Percentiles rank a stretch among this genome's conserved stretches.
Conservation (phyloP, 2,329 filamentous ascomycete species). For the Penicillium sp. region DNA sequence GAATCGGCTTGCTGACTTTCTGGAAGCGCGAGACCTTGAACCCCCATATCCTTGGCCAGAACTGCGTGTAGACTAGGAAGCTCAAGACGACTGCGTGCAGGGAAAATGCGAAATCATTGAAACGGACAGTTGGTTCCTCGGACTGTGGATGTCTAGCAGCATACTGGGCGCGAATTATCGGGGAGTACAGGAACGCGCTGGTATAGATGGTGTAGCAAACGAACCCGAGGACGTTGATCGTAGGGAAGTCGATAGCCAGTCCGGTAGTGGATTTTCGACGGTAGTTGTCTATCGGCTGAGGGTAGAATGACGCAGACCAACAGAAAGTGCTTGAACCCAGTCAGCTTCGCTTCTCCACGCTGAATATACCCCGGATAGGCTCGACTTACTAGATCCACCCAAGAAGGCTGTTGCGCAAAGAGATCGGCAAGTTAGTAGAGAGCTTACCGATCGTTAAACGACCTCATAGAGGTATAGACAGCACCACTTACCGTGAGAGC, state of each 20-base stretch:
- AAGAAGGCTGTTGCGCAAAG: constrained; percentile 55
- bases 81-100: constrained; percentile 78
- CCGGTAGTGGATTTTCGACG: constrained; percentile 77
- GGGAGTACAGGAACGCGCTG: constrained; percentile 75
- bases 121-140: constrained; percentile 79
- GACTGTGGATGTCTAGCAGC: constrained; percentile 74
- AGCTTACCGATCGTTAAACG: neutral
- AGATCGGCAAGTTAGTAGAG: constrained; percentile 35
- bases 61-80: constrained; percentile 75
- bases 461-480: neutral
- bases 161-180: constrained; percentile 79
- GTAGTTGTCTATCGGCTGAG: constrained; percentile 82
- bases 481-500: constrained; percentile 47
- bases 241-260: constrained; percentile 86
- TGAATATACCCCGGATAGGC: neutral
- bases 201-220: constrained; percentile 76
- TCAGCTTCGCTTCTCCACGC: constrained; percentile 8
- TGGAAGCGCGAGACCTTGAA: constrained; percentile 66
- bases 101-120: constrained; percentile 91
- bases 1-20: constrained; percentile 64
- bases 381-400: constrained; percentile 71
- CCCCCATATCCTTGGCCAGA: constrained; percentile 74
- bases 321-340: constrained; percentile 57
- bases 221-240: constrained; percentile 67
- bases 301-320: constrained; percentile 93